Percentiles rank a stretch among this genome's conserved stretches.
Conservation (phyloP, 2,329 filamentous ascomycete genomes). For the Claviceps maximensis region DNA sequence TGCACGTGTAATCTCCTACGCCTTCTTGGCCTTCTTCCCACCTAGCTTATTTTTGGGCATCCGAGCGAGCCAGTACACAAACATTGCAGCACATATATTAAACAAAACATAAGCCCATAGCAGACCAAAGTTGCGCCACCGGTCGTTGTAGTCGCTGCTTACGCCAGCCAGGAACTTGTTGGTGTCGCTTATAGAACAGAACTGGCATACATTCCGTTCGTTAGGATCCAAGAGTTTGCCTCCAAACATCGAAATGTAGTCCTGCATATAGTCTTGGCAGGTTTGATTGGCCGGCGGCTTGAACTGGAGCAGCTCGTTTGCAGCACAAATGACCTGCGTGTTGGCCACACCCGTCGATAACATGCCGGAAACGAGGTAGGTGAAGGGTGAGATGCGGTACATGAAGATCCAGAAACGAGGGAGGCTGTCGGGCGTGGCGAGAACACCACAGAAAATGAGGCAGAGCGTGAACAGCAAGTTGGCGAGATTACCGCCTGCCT, state of each 20-base stretch:
- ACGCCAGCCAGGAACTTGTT: conserved; percentile 37
- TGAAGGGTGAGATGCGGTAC: conserved; percentile 67
- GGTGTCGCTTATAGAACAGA: conserved; percentile 37
- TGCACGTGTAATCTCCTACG: not conserved
- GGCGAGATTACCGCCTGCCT: conserved; percentile 63
- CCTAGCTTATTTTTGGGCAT: conserved; percentile 33
- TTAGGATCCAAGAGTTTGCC: conserved; percentile 39
- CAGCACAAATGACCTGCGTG: conserved; percentile 49
- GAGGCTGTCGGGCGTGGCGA: conserved; percentile 47
- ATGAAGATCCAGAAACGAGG: conserved; percentile 75
- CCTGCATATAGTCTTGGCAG: conserved; percentile 44
- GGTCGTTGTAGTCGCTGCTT: conserved; percentile 38
- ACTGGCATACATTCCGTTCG: conserved; percentile 39
- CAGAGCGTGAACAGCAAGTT: conserved; percentile 61
- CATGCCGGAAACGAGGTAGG: conserved; percentile 65
- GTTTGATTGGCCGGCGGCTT: conserved; percentile 43
- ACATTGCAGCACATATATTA: conserved; percentile 41
- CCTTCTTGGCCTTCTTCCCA: conserved; percentile 21
- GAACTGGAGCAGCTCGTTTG: conserved; percentile 58
- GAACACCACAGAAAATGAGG: conserved; percentile 64
- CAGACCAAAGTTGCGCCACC: conserved; percentile 58
- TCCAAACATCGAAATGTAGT: conserved; percentile 33
- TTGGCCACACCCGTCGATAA: conserved; percentile 57
- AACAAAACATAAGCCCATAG: conserved; percentile 46
- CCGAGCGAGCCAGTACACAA: conserved; percentile 41